Percentiles rank a stretch among this genome's conserved stretches.
Conservation (phyloP, 176 grass and related monocot species). For the Musa itinerans region DNA sequence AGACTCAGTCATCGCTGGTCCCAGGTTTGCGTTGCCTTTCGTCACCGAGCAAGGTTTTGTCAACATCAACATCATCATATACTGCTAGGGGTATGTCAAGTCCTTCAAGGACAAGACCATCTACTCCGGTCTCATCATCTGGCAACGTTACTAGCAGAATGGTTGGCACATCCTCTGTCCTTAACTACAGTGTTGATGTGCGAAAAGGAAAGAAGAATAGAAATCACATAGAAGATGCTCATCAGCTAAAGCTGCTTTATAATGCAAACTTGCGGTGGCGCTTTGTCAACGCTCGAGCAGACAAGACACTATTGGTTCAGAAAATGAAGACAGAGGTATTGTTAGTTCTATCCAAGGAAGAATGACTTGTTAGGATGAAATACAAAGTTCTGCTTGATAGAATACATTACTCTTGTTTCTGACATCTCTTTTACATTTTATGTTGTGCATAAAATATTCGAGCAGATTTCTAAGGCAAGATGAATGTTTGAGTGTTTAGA, state of each 20-base stretch:
- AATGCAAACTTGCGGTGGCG: conserved; percentile 78
- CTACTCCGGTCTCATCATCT: conserved; percentile 65
- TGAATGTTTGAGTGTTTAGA: not conserved
- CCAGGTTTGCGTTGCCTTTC: not conserved
- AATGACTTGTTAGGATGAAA: not conserved
- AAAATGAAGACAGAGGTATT: conserved; percentile 82
- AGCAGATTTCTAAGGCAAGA: not conserved
- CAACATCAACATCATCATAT: not conserved
- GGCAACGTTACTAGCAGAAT: conserved; percentile 33
- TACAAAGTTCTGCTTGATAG: not conserved
- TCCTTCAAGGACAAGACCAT: conserved; percentile 44
- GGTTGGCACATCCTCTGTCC: conserved; percentile 41
- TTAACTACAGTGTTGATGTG: conserved; percentile 61
- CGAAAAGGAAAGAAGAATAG: conserved; percentile 67
- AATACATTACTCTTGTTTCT: conserved; percentile 1
- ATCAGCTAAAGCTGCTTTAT: conserved; percentile 70
- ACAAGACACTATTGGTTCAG: conserved; percentile 62
- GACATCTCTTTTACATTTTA: not conserved
- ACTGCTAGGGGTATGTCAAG: not conserved
- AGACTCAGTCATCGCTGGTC: conserved; percentile 3
- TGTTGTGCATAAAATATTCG: not conserved
- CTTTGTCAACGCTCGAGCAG: conserved; percentile 74
- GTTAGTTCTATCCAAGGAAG: too few species aligned
- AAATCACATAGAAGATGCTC: conserved; percentile 71
- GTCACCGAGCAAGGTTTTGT: conserved; percentile 6